phyloP scores from a whole-genome alignment of 2,329 filamentous ascomycete species.

The Bipolaris gigantea region DNA sequence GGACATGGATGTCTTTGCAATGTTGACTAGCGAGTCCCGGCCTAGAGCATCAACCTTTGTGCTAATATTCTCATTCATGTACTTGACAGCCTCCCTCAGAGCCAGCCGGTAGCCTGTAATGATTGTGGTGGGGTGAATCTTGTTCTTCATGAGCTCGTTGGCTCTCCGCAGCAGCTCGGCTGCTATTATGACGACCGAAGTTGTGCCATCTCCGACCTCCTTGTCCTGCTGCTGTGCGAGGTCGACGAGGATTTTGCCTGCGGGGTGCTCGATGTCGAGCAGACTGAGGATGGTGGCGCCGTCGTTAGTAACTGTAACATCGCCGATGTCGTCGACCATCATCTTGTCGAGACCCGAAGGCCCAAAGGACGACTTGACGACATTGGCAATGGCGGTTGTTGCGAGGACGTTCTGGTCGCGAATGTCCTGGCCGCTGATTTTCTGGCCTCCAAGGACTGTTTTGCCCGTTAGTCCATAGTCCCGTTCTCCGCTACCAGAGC shows the following conservation, averaged over 20 bases:
- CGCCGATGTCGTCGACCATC: constrained; percentile 99
- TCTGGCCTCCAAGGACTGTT: constrained; percentile 86
- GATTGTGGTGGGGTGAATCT: constrained; percentile 98
- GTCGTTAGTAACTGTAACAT: constrained; percentile 98
- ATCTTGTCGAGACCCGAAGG: constrained; percentile 98
- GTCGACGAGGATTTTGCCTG: constrained; percentile 97
- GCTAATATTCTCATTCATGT: constrained; percentile 98
- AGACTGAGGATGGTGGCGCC: constrained; percentile 94
- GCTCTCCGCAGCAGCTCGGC: constrained; percentile 89
- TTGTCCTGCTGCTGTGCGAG: constrained; percentile 98
- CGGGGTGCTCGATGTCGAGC: constrained; percentile 95
- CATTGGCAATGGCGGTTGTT: constrained; percentile 96
- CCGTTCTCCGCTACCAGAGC: background rate
- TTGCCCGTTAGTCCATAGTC: constrained; percentile 25
- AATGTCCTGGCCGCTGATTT: constrained; percentile 96
- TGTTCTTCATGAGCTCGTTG: constrained; percentile 99
- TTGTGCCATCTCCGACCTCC: constrained; percentile 97
- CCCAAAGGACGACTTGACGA: constrained; percentile 98
- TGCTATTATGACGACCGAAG: constrained; percentile 95
- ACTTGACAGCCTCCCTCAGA: constrained; percentile 93
- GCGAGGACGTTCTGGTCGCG: constrained; percentile 96
- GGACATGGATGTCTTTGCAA: constrained; percentile 98
- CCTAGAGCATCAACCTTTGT: constrained; percentile 92
- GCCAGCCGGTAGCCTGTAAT: constrained; percentile 97
- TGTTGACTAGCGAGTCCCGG: constrained; percentile 86